phyloP scores from a whole-genome alignment of 1,139 yeast genomes.

The Groenewaldozyma auringiensis region DNA sequence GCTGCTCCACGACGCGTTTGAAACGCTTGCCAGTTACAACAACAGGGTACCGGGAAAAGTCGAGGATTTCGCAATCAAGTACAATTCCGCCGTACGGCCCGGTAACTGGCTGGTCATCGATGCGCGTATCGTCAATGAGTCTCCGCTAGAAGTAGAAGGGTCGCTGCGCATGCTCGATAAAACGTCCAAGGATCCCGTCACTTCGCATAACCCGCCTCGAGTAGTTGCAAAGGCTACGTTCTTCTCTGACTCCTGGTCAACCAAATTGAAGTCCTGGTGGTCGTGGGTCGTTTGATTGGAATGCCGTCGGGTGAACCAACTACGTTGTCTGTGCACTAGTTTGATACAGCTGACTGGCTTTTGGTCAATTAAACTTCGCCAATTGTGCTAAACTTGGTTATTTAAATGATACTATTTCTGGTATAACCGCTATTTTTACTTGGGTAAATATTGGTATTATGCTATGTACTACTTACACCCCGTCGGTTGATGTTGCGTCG shows the following conservation, averaged over 20 bases:
- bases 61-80: background rate
- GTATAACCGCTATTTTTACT: too few relatives aligned
- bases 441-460: too few relatives aligned
- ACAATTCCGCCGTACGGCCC: background rate
- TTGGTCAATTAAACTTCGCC: too few relatives aligned
- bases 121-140: background rate
- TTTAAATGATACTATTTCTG: too few relatives aligned
- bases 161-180: background rate
- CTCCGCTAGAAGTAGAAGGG: background rate
- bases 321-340: too few relatives aligned
- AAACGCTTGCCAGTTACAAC: background rate
- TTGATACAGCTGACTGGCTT: too few relatives aligned
- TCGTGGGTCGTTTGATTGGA: background rate
- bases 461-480: constrained; percentile 1
- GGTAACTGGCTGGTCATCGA: background rate
- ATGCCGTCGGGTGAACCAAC: too few relatives aligned
- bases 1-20: constrained; percentile 62
- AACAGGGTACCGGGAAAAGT: background rate
- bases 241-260: background rate
- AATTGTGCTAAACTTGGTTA: too few relatives aligned
- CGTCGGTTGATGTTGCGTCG: constrained; percentile 56
- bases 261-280: background rate
- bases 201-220: background rate
- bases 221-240: background rate
- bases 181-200: background rate